phyloP scores from a whole-genome alignment of 176 grass and related monocot species.

The Ananas comosus region DNA sequence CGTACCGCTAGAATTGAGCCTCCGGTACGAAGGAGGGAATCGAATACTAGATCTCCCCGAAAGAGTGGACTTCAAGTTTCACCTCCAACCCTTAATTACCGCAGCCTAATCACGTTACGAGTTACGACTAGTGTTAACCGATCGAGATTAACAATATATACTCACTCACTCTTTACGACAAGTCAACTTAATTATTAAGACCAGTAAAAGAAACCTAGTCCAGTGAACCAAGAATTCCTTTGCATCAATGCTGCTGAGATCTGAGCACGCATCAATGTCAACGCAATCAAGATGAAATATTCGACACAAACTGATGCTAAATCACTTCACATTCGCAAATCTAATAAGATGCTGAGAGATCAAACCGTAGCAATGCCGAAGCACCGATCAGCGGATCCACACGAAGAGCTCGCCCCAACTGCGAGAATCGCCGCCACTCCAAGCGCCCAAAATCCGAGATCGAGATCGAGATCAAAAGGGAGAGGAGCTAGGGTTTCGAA shows the following conservation, averaged over 20 bases:
- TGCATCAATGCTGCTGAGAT: conserved; percentile 1
- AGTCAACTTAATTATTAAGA: conserved; percentile 4
- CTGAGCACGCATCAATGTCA: not conserved
- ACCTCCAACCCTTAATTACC: conserved; percentile 17
- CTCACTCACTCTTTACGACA: not conserved
- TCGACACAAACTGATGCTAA: not conserved
- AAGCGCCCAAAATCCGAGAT: too few species aligned
- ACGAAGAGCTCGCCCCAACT: too few species aligned
- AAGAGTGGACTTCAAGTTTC: conserved; percentile 26
- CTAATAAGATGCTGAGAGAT: too few species aligned
- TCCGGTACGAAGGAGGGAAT: conserved; percentile 11
- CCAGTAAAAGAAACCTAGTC: not conserved
- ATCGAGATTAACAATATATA: not conserved
- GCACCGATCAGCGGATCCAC: too few species aligned
- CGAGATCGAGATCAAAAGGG: too few species aligned
- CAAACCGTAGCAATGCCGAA: too few species aligned
- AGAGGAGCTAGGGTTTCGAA: too few species aligned
- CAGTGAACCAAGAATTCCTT: not conserved
- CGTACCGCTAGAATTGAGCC: conserved; percentile 11
- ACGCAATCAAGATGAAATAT: not conserved
- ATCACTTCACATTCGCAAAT: not conserved
- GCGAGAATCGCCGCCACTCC: too few species aligned
- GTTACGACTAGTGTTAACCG: not conserved
- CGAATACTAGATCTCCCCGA: conserved; percentile 28
- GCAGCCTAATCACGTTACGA: not conserved